Conservation (phyloP, 1,284 basidiomycete species). For the Lignosus rhinocerotis region DNA sequence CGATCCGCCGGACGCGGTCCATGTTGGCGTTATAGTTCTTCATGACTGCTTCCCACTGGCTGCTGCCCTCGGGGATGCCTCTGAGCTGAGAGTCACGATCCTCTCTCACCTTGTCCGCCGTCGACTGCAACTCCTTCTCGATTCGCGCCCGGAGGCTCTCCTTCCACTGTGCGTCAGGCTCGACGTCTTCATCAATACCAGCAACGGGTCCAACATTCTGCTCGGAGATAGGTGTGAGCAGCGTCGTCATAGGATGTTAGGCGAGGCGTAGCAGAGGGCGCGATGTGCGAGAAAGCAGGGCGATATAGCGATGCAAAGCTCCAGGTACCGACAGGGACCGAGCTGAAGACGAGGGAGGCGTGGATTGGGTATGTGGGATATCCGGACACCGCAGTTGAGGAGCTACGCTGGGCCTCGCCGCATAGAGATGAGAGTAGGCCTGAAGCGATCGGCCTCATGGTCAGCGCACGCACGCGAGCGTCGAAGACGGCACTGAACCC, state of each 20-base stretch:
- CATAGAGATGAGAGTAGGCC: slow-evolving; percentile 26
- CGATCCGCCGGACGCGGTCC: slow-evolving; percentile 33
- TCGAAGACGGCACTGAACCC: slow-evolving; percentile 8
- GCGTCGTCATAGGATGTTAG: slow-evolving; percentile 25
- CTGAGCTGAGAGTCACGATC: slow-evolving; percentile 40
- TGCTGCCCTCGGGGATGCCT: slow-evolving; percentile 29
- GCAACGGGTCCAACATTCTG: slow-evolving; percentile 21
- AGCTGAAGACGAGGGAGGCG: slow-evolving; percentile 9
- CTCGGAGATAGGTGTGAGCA: slow-evolving; percentile 22
- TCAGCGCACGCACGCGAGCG: slow-evolving; percentile 39
- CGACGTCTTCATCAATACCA: slow-evolving; percentile 37
- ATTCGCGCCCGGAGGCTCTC: slow-evolving; percentile 42
- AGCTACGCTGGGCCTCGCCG: slow-evolving; percentile 21
- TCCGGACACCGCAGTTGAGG: slow-evolving; percentile 13
- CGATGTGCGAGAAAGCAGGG: slow-evolving; percentile 16
- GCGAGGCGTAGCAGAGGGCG: background rate
- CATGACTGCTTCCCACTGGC: slow-evolving; percentile 35
- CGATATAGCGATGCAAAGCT: slow-evolving; percentile 22
- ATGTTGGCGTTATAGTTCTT: slow-evolving; percentile 41
- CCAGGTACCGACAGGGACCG: slow-evolving; percentile 19
- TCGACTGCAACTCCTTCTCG: slow-evolving; percentile 41
- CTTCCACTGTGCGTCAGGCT: slow-evolving; percentile 59
- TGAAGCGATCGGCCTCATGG: slow-evolving; percentile 43
- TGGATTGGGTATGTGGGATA: slow-evolving; percentile 12
- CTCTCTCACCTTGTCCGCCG: slow-evolving; percentile 50